Base-by-base conservation (phyloP, 1,139 yeast genomes). In the Yueomyces sp. region DNA sequence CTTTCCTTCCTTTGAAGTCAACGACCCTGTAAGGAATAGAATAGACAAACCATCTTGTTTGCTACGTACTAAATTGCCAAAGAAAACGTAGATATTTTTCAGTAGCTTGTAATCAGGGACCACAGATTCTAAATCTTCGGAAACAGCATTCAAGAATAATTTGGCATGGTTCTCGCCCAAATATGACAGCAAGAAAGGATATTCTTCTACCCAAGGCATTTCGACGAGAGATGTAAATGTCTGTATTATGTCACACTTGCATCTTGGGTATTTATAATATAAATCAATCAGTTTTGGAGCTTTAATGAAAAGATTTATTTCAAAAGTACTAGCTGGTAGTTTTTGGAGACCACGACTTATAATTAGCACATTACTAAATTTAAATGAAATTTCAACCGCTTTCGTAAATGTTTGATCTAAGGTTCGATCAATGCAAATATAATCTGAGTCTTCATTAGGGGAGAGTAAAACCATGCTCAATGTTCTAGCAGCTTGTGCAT, bases 41-140 rank as follows among this genome's bases (percentile, higher is more conserved):
- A 84, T 82, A 0, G 95, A 73, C 31, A 89, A 64, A 1, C 97
- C 97, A 56, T 87, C 94, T 63, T 91, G 96, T 45, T 80, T 76
- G 6, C 85, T 79, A 49, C 74, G 76, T 70, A 84, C 72, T 4
- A 85, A 80, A 0, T 87, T 72, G n/a, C 91, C 73, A 47, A 89
- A 75, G 50, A 86, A 83, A 44, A 74, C 76, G 53, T 83, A 83
- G 25, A 84, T 65, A 4, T 75, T 67, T 28, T 76, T 73, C 45
- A 81, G 73, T 37, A 81, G 65, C 12, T 62, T 63, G 46, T 72
- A 74, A 43, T 75, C 75, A 50, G 77, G 83, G 48, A 80, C 68
- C 1, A 75, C 67, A 50, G 75, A 76, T 33, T 73, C 72, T 50
- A 86, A 66, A 48, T 85, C 89, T 1, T 70, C 56, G 0, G 77